Conservation (phyloP, 192 early-diverging fungal genomes). For the Coemansia sp. region DNA sequence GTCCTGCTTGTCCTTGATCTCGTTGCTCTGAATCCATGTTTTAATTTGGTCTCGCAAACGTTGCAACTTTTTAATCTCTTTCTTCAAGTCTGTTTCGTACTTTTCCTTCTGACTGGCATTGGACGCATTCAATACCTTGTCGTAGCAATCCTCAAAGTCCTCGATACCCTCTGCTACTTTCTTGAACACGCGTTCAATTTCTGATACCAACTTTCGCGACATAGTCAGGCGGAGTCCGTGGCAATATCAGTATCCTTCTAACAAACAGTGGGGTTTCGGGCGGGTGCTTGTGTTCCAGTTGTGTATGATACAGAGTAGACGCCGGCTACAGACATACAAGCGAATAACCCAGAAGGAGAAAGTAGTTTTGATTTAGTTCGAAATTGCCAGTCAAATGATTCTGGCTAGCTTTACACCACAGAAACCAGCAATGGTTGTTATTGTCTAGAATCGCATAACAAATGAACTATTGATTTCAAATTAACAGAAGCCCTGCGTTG, state of each 20-base stretch:
- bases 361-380: not conserved
- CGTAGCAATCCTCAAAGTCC: slow-evolving; percentile 86
- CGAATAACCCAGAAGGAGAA: not conserved
- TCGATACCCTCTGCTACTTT: slow-evolving; percentile 95
- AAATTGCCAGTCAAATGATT: too few species aligned
- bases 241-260: not conserved
- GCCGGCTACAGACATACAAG: not conserved
- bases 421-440: too few species aligned
- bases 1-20: slow-evolving; percentile 95
- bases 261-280: not conserved
- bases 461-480: too few species aligned
- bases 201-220: slow-evolving; percentile 57
- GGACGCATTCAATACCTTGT: slow-evolving; percentile 80
- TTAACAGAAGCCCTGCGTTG: too few species aligned
- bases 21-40: slow-evolving; percentile 89
- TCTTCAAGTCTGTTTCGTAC: slow-evolving; percentile 93
- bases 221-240: slow-evolving; percentile 6
- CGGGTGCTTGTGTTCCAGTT: not conserved
- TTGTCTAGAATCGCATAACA: too few species aligned
- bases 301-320: slow-evolving; percentile 2
- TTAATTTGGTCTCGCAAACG: slow-evolving; percentile 96
- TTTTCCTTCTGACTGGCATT: slow-evolving; percentile 95
- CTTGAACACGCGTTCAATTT: slow-evolving; percentile 95
- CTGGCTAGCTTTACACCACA: too few species aligned
- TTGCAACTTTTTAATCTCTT: slow-evolving; percentile 99